Evolutionary conservation across 129 eudicot genomes (phyloP).

Genomic region (Cynara cardunculus): DNA sequence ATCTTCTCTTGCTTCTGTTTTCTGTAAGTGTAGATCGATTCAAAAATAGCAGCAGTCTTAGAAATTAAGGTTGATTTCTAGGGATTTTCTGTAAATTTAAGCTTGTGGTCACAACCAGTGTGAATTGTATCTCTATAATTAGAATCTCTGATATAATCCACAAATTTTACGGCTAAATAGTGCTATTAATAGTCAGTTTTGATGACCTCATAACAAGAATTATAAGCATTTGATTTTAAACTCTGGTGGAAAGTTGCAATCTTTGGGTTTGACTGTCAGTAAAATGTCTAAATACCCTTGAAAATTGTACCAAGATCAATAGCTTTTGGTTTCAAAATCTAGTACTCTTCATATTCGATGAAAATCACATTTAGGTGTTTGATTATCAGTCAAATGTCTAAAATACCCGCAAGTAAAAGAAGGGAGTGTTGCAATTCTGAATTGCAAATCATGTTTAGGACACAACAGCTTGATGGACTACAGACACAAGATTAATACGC

Average conservation of each 20-base stretch:
- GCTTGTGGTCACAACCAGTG: too few relatives aligned
- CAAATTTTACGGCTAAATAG: not conserved
- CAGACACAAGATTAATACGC: not conserved
- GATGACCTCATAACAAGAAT: not conserved
- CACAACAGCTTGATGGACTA: not conserved
- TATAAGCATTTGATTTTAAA: not conserved
- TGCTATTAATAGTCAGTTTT: not conserved
- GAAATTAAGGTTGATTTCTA: not conserved
- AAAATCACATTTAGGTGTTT: not conserved
- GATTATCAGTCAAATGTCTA: conserved; percentile 3
- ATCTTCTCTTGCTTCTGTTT: not conserved
- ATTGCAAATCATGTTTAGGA: not conserved
- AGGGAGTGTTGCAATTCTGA: not conserved
- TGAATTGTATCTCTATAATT: not conserved
- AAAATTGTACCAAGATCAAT: not conserved
- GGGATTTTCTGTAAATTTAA: not conserved
- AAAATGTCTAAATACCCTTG: not conserved
- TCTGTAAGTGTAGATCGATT: not conserved
- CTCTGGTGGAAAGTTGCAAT: not conserved
- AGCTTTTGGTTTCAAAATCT: not conserved
- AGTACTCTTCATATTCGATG: not conserved
- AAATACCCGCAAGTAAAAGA: not conserved
- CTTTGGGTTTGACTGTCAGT: not conserved
- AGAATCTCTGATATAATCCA: not conserved
- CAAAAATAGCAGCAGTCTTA: not conserved